Base-by-base conservation (phyloP, 2,329 filamentous ascomycete genomes). In the Penicillium sp. region DNA sequence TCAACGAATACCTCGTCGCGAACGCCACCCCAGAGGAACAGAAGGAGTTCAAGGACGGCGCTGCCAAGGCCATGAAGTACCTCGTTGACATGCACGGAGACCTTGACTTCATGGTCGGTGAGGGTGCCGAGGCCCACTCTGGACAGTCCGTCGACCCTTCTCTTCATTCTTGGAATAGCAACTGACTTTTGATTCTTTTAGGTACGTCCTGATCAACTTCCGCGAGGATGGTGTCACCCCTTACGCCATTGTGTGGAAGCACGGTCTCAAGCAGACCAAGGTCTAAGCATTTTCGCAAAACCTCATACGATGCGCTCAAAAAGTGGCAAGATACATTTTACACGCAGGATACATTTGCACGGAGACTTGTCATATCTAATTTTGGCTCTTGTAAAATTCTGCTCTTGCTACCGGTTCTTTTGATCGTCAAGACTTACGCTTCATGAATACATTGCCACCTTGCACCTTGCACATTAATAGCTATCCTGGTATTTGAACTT, bases 141-240 rank as follows among this genome's bases (percentile, higher is more conserved):
- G 34, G 34, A 13, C 34, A 36, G 34, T 36, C 5, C 13, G 34
- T 36, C 3, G 1, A 36, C 34, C 34, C 13, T n/a, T 36, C 10
- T 36, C n/a, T 36, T 36, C 11, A 7, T 13, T 43, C 21, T 47
- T 18, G 34, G 24, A 47, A 16, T 7, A 16, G 2, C 13, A 14
- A 36, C 18, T 45, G 4, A 39, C n/a, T 16, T 14, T 29, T 34
- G 5, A 21, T 21, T 21, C 8, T 54, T 47, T 24, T 61, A 92
- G 90, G 86, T 83, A 96, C 69, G 83, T 92, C 64, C 90, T 97
- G 66, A 89, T 97, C 74, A 95, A 97, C 85, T 99, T 96, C 86
- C 93, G 94, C 70, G 92, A 96, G 77, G 94, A 97, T 70, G 94
- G 94, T 76, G 77, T 88, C 66, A 97, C 93, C 52, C 94, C 94